Base-by-base conservation (phyloP, 2,329 filamentous ascomycete species). In the Fusarium tuaranense region DNA sequence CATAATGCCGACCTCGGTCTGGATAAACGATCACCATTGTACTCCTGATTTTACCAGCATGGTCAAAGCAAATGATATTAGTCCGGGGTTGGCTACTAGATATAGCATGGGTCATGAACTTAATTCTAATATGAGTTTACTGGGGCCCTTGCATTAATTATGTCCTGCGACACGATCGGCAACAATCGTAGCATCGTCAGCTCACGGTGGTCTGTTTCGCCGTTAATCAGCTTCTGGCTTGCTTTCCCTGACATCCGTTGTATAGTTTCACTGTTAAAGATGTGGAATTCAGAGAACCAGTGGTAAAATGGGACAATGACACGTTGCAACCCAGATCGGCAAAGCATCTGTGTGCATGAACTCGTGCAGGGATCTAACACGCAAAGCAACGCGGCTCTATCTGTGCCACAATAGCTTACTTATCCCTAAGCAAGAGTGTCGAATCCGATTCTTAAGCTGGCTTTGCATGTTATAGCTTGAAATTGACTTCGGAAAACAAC, bases 1-100 rank as follows among this genome's bases (percentile, higher is more conserved):
- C n/a, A 16, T 3, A 16, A 16, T 62, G 39, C 39, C 59, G 59
- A 62, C 39, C 59, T 62, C 59, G 59, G 59, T 46, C 39, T 62
- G 59, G 59, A 62, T 62, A 62, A 46, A 34, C 30, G 25, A 34
- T 58, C n/a, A 58, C 10, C 53, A 58, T 38, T 16, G 12, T 58
- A 7, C 13, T 38, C 53, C 53, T 36, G 30, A 36, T 4, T 25
- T 36, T 46, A 14, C 38, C 30, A 46, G 14, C 12, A 39, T 59
- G 12, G 57, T 30, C 76, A 5, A 20, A 20, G 32, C 13, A 36
- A 57, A 34, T 22, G 18, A 34, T 18, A 9, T 34, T 14, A 38
- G 34, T 57, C 53, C 53, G 32, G 32, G 53, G 53, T 22, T 36
- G 32, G 30, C 53, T 57, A 38, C 34, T 38, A 34, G n/a, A 7